These are phyloP conservation scores for Russula brevipes DNA, from an alignment of 768 basidiomycete genomes.

Conservation along the genomic window DNA sequence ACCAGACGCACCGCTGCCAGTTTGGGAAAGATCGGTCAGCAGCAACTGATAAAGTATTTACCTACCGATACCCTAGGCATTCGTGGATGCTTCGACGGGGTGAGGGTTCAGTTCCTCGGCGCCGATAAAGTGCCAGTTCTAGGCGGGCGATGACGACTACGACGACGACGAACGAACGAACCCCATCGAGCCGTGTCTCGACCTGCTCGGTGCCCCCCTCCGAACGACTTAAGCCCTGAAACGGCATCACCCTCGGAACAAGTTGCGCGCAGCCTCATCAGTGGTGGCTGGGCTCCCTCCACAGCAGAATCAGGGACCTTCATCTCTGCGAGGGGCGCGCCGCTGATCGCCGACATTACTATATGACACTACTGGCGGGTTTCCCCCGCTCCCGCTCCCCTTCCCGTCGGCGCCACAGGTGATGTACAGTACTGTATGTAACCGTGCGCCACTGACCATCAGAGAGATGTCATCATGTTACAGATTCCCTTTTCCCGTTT, in stretches of 20 bases:
- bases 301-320: background rate
- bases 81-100: background rate
- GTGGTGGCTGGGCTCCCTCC: background rate
- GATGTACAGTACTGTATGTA: too few species aligned
- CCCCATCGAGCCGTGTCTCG: background rate
- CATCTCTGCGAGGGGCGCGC: background rate
- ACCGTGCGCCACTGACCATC: too few species aligned
- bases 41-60: slow-evolving; percentile 3
- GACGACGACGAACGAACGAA: background rate
- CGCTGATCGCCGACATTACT: too few species aligned
- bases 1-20: background rate
- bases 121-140: background rate
- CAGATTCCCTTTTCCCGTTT: too few species aligned
- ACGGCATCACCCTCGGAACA: background rate
- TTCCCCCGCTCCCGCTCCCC: too few species aligned
- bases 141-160: background rate
- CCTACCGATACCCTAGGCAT: background rate
- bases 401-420: too few species aligned
- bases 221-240: background rate
- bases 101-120: background rate
- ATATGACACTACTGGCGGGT: too few species aligned
- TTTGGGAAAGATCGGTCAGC: background rate
- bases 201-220: background rate
- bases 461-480: too few species aligned
- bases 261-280: background rate